Evolutionary conservation across 2,329 filamentous ascomycete species (phyloP).

Genomic region (Pseudogymnoascus sp.): DNA sequence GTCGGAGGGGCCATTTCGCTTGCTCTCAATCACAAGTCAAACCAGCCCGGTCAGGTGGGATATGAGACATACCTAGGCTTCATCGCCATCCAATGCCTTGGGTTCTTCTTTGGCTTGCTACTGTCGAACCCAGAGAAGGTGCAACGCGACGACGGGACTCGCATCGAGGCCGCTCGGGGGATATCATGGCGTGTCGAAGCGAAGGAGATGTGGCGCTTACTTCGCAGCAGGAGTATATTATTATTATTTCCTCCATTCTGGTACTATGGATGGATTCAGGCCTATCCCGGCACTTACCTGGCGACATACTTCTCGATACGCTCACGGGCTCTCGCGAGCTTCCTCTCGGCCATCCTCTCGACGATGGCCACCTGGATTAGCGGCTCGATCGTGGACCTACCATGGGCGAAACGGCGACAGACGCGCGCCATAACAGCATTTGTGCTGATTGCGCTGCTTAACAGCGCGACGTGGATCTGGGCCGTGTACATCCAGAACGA

Average conservation of each 20-base stretch:
- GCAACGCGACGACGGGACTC: constrained; percentile 35
- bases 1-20: constrained; percentile 45
- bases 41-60: constrained; percentile 32
- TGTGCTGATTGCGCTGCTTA: constrained; percentile 34
- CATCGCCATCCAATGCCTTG: constrained; percentile 41
- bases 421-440: constrained; percentile 35
- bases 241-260: too few species aligned
- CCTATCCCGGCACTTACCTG: constrained; percentile 36
- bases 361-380: constrained; percentile 31
- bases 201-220: constrained; percentile 31
- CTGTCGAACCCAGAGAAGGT: constrained; percentile 40
- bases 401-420: constrained; percentile 34
- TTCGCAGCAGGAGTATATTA: too few species aligned
- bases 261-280: constrained; percentile 32
- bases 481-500: constrained; percentile 40
- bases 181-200: constrained; percentile 29
- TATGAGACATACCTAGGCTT: constrained; percentile 38
- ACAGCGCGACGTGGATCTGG: constrained; percentile 41
- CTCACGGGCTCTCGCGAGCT: constrained; percentile 32
- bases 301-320: constrained; percentile 38
- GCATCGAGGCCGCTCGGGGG: constrained; percentile 26
- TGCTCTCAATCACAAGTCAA: constrained; percentile 36
- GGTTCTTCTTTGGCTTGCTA: constrained; percentile 35
- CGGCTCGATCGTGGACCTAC: constrained; percentile 32
- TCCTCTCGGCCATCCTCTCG: constrained; percentile 17